Base-by-base conservation (phyloP, 2,329 filamentous ascomycete species). In the Nemania sp. region DNA sequence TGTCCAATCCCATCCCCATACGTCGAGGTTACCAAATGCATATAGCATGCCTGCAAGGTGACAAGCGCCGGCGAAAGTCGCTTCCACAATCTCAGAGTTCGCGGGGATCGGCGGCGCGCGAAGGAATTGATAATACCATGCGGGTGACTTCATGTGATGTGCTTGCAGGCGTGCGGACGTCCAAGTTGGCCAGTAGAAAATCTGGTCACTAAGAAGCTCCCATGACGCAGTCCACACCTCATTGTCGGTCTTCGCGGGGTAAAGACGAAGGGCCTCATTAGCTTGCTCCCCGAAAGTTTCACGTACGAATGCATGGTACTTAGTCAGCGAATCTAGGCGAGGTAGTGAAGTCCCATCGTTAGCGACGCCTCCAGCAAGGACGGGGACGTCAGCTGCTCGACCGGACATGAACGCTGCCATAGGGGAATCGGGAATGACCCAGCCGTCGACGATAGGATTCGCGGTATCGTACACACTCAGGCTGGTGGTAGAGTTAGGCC, bases 171-270 rank as follows among this genome's bases (percentile, higher is more conserved):
- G 47, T 12, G 56, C 56, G 2, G 56, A 34, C 1, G 56, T 56
- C 52, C 31, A 56, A 5, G 52, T 58, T 11, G 56, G 56, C 47
- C 52, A 58, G 37, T 24, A 24, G 8, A 58, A 58, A 26, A 58
- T 37, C 22, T 56, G 52, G 1, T 56, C 52, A 2, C 42, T 43
- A 14, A 52, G 43, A 2, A 58, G 52, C n/a, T 11, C 39, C 50
- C 47, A 52, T 12, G 56, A 48, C 4, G 56, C 20, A 19, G 11
- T 41, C 42, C 33, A 41, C 17, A 52, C 52, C 12, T 58, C 48
- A 2, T 36, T 6, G 22, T 55, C 55, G 3, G 52, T 52, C 2
- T 17, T 28, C 1, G 56, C 56, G 4, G 56, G 56, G 42, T 56
- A 58, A 7, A 58, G 20, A 8, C 26, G 43, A 6, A 55, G 48